Evolutionary conservation across 2,329 filamentous ascomycete genomes (phyloP).

Genomic region (Xylaria polymorpha): DNA sequence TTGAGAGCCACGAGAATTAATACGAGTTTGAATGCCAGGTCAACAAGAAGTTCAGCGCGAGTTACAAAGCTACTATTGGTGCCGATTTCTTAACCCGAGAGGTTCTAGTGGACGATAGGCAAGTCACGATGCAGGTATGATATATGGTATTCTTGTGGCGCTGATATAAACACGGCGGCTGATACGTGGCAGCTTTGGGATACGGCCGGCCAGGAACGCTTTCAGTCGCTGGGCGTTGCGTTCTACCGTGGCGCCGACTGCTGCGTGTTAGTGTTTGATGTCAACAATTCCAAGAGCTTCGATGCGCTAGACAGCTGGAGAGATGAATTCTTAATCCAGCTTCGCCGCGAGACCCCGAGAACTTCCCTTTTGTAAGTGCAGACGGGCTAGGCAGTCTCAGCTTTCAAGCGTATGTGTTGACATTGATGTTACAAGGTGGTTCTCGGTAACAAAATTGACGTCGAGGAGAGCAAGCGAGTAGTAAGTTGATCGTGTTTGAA

Average conservation of each 20-base stretch:
- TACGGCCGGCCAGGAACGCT: conserved; percentile 95
- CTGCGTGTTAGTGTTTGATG: conserved; percentile 97
- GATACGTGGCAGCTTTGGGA: conserved; percentile 82
- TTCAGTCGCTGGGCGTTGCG: conserved; percentile 95
- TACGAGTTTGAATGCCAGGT: conserved; percentile 67
- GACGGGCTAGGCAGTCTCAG: neutral
- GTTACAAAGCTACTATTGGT: conserved; percentile 99
- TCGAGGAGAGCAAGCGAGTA: conserved; percentile 96
- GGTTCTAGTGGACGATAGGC: conserved; percentile 93
- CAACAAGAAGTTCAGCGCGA: conserved; percentile 99
- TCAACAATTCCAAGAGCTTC: conserved; percentile 99
- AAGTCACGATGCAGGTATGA: conserved; percentile 96
- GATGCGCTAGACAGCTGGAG: conserved; percentile 98
- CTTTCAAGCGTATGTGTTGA: conserved; percentile 10
- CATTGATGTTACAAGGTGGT: conserved; percentile 72
- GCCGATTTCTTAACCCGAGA: conserved; percentile 99
- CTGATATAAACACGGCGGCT: conserved; percentile 37
- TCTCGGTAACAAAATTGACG: conserved; percentile 98
- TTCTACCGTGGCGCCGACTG: conserved; percentile 98
- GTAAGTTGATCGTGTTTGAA: conserved; percentile 58
- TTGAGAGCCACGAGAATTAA: conserved; percentile 10
- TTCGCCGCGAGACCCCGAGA: conserved; percentile 94
- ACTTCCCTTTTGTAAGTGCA: conserved; percentile 89
- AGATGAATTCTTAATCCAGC: conserved; percentile 99
- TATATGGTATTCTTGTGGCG: conserved; percentile 3